Evolutionary conservation across 441 rosid species (phyloP), one percentile per base, ranked within the genome.

Genomic region (Mallotus japonicus): DNA sequence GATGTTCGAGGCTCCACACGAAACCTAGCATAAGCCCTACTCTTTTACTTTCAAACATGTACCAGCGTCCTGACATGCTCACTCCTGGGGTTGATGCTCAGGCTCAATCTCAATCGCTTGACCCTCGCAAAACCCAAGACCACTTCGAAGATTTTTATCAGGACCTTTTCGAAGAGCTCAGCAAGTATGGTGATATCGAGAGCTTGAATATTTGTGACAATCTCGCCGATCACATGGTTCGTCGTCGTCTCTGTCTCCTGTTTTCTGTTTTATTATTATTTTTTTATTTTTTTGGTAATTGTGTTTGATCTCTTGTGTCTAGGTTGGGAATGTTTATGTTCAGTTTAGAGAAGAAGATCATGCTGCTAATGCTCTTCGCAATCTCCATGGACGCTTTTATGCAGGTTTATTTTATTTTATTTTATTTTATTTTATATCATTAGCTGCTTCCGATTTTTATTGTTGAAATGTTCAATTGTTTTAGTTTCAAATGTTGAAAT

Each of bases 301-400:
- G 19, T 6, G 1, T 49, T 8, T 73, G 46, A 28, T 17, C 6
- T 57, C 32, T 65, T 55, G 28, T 42, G 62, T 75, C 0, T 28
- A 84, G 88, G 88, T 92, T 19, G 97, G 93, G 12, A 87, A 90
- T 69, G 97, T 90, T 8, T 90, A 92, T 82, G 96, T 87, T 50
- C 97, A 89, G 85, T 92, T 92, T 59, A 82, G 88, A 73, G 97
- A 92, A 77, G 94, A 90, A 77, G 97, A 92, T 34, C 92, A 90
- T 61, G 96, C 97, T 32, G 91, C 96, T 8, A 85, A 81, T 24
- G 96, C 97, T 2, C 80, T 90, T 66, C 77, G 77, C 65, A 86
- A 85, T 74, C 82, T 90, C 22, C 86, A 81, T 53, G 91, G 96
- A 24, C 85, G 96, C 69, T 87, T 83, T 68, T 92, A 87, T 76